A percentile compares a stretch with the other conserved stretches of the same genome.
These are phyloP conservation scores for Thermomyces lanuginosus DNA, from an alignment of 2,329 filamentous ascomycete species.

Conservation along the genomic window DNA sequence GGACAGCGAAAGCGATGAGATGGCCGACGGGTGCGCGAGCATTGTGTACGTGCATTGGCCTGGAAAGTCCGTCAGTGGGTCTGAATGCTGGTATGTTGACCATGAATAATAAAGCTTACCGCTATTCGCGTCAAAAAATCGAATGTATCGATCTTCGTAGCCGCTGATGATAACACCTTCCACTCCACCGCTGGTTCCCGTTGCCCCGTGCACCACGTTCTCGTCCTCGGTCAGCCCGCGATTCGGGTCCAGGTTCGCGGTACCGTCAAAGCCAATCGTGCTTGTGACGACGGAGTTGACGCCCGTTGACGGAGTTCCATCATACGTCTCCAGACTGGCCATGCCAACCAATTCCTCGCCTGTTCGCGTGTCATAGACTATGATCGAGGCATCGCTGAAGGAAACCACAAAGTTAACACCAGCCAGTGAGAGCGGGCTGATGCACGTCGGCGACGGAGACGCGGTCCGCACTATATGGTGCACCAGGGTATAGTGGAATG, in stretches of 20 bases:
- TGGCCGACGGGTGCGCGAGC: constrained; percentile 87
- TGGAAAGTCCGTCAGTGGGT: constrained; percentile 22
- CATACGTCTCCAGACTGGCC: constrained; percentile 87
- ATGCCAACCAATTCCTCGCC: constrained; percentile 85
- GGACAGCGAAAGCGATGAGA: constrained; percentile 78
- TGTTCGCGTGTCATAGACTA: constrained; percentile 82
- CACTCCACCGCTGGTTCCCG: constrained; percentile 63
- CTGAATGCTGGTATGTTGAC: too few species aligned
- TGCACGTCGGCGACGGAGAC: constrained; percentile 67
- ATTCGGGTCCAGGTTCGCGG: constrained; percentile 43
- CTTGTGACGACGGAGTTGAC: constrained; percentile 87
- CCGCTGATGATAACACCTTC: constrained; percentile 92
- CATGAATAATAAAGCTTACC: constrained; percentile 46
- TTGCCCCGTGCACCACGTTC: constrained; percentile 55
- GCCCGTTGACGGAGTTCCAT: constrained; percentile 64
- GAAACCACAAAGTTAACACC: constrained; percentile 87
- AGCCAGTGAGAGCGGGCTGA: constrained; percentile 65
- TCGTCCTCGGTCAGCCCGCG: constrained; percentile 54
- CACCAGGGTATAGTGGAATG: constrained; percentile 75
- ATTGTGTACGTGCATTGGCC: constrained; percentile 99
- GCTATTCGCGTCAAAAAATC: constrained; percentile 97
- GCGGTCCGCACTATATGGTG: constrained; percentile 65
- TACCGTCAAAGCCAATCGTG: constrained; percentile 59
- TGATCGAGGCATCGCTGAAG: constrained; percentile 74
- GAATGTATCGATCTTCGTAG: constrained; percentile 88